Evolutionary conservation across 2,329 filamentous ascomycete genomes (phyloP).

Genomic region (Bipolaris bicolor): DNA sequence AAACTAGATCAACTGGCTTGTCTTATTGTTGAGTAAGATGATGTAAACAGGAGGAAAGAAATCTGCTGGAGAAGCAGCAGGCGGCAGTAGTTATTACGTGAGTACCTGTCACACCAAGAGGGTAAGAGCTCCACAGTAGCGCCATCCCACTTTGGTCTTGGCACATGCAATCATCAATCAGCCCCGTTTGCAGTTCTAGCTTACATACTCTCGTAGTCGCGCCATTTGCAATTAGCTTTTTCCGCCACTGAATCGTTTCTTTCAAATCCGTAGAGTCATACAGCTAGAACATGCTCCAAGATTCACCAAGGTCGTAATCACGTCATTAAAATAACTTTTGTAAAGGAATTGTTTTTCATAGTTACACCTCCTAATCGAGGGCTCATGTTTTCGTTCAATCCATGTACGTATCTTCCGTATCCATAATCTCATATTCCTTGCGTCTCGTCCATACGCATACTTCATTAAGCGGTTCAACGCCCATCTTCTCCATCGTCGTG

Average conservation of each 20-base stretch:
- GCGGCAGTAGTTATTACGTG: constrained; percentile 18
- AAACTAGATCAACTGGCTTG: constrained; percentile 11
- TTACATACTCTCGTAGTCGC: neutral
- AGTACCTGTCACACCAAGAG: constrained; percentile 27
- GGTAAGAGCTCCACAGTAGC: constrained; percentile 30
- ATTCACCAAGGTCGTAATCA: neutral
- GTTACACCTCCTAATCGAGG: neutral
- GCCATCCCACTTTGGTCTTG: constrained; percentile 21
- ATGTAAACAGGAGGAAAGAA: constrained; percentile 6
- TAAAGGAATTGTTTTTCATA: neutral
- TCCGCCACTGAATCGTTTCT: neutral
- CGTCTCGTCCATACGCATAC: neutral
- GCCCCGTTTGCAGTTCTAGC: constrained; percentile 2
- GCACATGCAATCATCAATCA: constrained; percentile 16
- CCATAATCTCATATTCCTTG: neutral
- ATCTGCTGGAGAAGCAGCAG: constrained; percentile 19
- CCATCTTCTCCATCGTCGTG: neutral
- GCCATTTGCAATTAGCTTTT: neutral
- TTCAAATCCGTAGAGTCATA: neutral
- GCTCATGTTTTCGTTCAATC: neutral
- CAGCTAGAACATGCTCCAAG: neutral
- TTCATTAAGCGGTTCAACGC: constrained; percentile 2
- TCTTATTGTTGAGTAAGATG: constrained; percentile 5
- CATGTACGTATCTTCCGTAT: neutral
- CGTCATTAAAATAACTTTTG: too few species aligned